phyloP scores from a whole-genome alignment of 139 green algal species.

The Pedinophyceae sp. region DNA sequence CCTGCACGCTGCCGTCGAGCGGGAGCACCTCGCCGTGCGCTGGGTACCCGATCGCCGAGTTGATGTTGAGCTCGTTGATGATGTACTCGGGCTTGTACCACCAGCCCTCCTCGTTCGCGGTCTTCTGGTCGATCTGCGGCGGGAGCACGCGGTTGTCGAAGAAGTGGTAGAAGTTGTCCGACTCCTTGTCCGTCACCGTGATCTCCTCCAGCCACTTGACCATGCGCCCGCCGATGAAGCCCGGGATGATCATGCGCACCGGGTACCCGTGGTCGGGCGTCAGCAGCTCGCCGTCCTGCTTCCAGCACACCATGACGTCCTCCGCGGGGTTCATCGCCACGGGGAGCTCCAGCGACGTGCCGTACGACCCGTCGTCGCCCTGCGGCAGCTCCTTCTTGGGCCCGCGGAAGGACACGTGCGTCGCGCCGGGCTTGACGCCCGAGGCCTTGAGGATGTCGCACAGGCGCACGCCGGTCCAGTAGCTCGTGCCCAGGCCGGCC shows the following conservation, averaged over 20 bases:
- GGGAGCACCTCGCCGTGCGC: conserved; percentile 75
- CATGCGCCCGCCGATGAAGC: conserved; percentile 73
- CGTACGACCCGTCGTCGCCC: conserved; percentile 50
- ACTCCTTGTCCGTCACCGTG: conserved; percentile 50
- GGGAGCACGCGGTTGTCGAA: conserved; percentile 95
- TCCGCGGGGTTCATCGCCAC: conserved; percentile 49
- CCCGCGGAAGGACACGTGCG: conserved; percentile 53
- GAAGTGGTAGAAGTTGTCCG: conserved; percentile 93
- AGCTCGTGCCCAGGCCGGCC: conserved; percentile 41
- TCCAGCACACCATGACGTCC: conserved; percentile 61
- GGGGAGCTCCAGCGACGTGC: conserved; percentile 34
- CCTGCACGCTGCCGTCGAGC: conserved; percentile 19
- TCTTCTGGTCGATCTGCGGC: conserved; percentile 70
- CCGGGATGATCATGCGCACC: conserved; percentile 67
- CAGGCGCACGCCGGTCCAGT: conserved; percentile 87
- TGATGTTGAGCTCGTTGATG: conserved; percentile 98
- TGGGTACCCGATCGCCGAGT: conserved; percentile 68
- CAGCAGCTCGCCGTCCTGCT: conserved; percentile 53
- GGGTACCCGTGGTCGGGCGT: conserved; percentile 55
- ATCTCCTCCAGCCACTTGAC: conserved; percentile 83
- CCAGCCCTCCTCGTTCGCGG: conserved; percentile 74
- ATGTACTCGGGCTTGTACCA: conserved; percentile 97
- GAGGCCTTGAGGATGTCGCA: conserved; percentile 54
- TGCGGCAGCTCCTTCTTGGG: conserved; percentile 69
- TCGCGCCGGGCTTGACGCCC: conserved; percentile 30